Conservation (phyloP, 192 early-diverging fungal species). For the Coemansia sp. region DNA sequence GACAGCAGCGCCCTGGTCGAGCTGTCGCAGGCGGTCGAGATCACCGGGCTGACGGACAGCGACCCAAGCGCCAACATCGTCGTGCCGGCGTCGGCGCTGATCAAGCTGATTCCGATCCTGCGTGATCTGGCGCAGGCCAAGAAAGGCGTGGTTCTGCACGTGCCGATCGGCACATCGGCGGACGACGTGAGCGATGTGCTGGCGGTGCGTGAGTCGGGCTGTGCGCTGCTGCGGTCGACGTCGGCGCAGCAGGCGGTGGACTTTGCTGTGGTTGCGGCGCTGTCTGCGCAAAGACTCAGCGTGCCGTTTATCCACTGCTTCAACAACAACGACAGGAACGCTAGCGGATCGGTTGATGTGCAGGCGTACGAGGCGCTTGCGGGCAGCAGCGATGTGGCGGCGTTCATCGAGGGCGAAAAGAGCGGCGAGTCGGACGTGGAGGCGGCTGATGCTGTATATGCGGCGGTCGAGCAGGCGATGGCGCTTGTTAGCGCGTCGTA, state of each 20-base stretch:
- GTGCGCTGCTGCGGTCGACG: conserved; percentile 71
- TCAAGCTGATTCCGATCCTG: conserved; percentile 40
- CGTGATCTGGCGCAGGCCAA: conserved; percentile 27
- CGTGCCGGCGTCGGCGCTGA: conserved; percentile 15
- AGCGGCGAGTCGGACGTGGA: not conserved
- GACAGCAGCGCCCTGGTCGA: conserved; percentile 4
- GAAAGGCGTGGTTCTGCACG: conserved; percentile 31
- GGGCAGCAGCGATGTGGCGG: conserved; percentile 45
- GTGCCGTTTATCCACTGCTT: conserved; percentile 69
- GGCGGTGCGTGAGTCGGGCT: conserved; percentile 75
- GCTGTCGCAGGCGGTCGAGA: conserved; percentile 20
- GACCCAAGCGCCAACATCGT: conserved; percentile 8
- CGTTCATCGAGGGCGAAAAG: conserved; percentile 9
- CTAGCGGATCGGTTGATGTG: conserved; percentile 34
- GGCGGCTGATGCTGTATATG: conserved; percentile 2
- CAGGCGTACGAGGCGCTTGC: conserved; percentile 31
- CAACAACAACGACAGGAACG: conserved; percentile 21
- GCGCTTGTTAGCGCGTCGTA: conserved; percentile 12
- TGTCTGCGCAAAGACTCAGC: conserved; percentile 60
- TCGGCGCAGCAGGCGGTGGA: conserved; percentile 81
- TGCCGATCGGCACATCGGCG: conserved; percentile 21
- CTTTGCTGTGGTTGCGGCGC: conserved; percentile 76
- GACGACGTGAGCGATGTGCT: conserved; percentile 59
- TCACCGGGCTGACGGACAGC: conserved; percentile 7
- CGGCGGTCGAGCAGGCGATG: conserved; percentile 19